Evolutionary conservation across 306 rosid species (phyloP).

Genomic region (Hylodesmum podocarpum): DNA sequence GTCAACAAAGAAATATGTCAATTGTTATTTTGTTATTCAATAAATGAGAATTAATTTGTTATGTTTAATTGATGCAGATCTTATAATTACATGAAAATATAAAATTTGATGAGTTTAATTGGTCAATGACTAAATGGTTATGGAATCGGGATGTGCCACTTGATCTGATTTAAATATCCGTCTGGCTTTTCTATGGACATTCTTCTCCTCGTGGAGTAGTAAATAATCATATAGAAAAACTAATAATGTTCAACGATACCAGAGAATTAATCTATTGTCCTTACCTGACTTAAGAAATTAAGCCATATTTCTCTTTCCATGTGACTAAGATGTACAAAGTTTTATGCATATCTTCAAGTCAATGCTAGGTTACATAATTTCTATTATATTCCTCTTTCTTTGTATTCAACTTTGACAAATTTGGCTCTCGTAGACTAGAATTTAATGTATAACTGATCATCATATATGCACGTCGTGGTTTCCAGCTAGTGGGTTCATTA

Average conservation of each 20-base stretch:
- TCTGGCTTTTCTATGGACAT: slow-evolving; percentile 7
- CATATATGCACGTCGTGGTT: neutral
- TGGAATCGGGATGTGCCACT: slow-evolving; percentile 6
- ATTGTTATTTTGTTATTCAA: too few species aligned
- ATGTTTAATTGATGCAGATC: neutral
- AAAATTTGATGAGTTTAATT: neutral
- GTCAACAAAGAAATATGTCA: too few species aligned
- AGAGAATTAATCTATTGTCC: neutral
- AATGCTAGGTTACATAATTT: slow-evolving; percentile 20
- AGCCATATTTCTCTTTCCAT: slow-evolving; percentile 12
- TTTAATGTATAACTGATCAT: neutral
- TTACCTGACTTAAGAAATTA: slow-evolving; percentile 19
- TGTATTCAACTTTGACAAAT: slow-evolving; percentile 22
- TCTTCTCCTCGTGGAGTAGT: slow-evolving; percentile 12
- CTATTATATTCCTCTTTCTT: slow-evolving; percentile 1
- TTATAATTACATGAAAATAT: neutral
- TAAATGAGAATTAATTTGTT: neutral
- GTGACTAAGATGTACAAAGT: neutral
- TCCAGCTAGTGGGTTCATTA: neutral
- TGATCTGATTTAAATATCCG: slow-evolving; percentile 4
- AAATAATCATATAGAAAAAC: neutral
- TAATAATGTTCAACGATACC: neutral
- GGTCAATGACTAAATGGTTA: slow-evolving; percentile 18
- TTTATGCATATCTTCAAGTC: slow-evolving; percentile 17
- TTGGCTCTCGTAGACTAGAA: neutral